phyloP scores from a whole-genome alignment of 495 filamentous ascomycete genomes.

The Melanomma pulvis-pyrius region DNA sequence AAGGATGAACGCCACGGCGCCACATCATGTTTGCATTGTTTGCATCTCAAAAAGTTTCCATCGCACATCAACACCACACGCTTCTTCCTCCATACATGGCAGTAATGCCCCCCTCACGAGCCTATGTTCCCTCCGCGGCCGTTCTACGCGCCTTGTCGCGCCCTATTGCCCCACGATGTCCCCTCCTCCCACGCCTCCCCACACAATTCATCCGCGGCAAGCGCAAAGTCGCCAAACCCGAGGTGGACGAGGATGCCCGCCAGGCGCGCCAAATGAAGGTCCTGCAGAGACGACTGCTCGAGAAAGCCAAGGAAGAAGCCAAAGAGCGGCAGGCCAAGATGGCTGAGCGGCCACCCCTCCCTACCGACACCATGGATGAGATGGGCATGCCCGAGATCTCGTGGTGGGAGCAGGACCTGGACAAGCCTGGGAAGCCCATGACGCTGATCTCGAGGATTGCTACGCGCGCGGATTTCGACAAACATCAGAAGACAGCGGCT shows the following conservation, averaged over 20 bases:
- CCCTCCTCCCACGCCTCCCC: constrained; percentile 1
- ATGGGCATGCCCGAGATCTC: not conserved
- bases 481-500: not conserved
- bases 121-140: constrained; percentile 19
- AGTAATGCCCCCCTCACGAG: constrained; percentile 14
- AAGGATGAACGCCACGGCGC: no score
- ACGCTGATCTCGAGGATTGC: not conserved
- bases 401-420: constrained; percentile 8
- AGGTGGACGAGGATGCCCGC: not conserved
- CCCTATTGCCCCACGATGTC: constrained; percentile 6
- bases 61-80: not conserved
- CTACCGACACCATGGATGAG: not conserved
- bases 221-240: not conserved
- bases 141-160: constrained; percentile 24
- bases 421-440: not conserved
- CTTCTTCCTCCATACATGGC: not conserved
- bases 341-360: not conserved
- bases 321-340: not conserved
- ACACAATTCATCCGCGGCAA: constrained; percentile 10
- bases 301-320: not conserved
- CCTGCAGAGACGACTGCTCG: not conserved
- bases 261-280: not conserved
- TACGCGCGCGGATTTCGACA: not conserved
- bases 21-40: constrained; percentile 16
- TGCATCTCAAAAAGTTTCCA: constrained; percentile 10